Conservation (phyloP, 2,329 filamentous ascomycete genomes). For the Arthroderma sp. region DNA sequence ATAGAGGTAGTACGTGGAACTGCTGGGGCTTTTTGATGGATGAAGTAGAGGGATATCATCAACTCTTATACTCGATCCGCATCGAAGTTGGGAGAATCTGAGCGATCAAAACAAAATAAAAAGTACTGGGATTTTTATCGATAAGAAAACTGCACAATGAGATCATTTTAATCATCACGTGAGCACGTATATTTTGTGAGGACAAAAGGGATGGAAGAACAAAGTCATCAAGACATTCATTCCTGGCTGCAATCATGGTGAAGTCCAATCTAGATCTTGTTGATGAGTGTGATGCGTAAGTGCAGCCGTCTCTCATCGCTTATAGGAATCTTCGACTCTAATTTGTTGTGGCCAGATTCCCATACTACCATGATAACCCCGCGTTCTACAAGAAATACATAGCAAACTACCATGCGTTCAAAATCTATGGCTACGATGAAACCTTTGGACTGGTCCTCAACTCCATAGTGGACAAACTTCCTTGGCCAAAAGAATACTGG, state of each 20-base stretch:
- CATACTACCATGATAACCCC: constrained; percentile 54
- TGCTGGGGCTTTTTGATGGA: neutral
- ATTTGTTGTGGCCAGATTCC: constrained; percentile 50
- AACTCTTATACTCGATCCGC: neutral
- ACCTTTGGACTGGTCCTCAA: constrained; percentile 49
- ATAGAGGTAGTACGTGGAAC: neutral
- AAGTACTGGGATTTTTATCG: neutral
- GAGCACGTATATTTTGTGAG: neutral
- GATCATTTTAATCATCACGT: neutral
- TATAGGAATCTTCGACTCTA: neutral
- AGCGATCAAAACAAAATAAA: neutral
- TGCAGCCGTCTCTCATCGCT: neutral
- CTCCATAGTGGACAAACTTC: constrained; percentile 32
- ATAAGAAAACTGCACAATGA: neutral
- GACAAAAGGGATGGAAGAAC: neutral
- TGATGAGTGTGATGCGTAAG: constrained; percentile 45
- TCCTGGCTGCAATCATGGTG: neutral
- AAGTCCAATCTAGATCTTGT: constrained; percentile 38
- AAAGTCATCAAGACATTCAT: no score
- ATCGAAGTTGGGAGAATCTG: neutral
- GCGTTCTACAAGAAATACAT: constrained; percentile 44
- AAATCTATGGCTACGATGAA: constrained; percentile 53
- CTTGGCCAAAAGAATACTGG: constrained; percentile 47
- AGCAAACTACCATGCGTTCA: constrained; percentile 50
- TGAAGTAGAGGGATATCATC: neutral